Base-by-base conservation (phyloP, 768 basidiomycete species). In the Pleurotus tuoliensis region DNA sequence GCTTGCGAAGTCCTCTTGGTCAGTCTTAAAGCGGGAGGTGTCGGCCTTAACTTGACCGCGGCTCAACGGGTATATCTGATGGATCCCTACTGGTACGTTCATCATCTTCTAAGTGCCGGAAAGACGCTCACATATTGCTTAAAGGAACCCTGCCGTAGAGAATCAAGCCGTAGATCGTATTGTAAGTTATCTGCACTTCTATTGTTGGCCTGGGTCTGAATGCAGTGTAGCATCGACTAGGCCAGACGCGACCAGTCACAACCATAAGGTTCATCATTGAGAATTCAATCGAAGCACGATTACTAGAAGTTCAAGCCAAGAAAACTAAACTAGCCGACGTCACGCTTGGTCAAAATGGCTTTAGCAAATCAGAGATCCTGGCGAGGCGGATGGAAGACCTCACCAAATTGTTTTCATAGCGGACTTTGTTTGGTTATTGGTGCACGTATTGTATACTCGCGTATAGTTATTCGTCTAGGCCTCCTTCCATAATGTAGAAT, bases 91-190 rank as follows among this genome's bases (percentile, higher is more conserved):
- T 98, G 94, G 94, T 88, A 66, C 61, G 75, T 66, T 25, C 12
- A 22, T 4, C 4, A 9, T 16, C 16, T 12, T 34, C 11, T 11
- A 11, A 9, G 11, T 34, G 30, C 30, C 30, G 3, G 30, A 9
- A 8, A 34, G 8, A 9, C 30, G 11, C 30, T 9, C 30, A 34
- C 11, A 3, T 34, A 34, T 34, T 34, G 30, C 4, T 3, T 44
- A 5, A 62, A 94, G 92, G 94, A 97, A 97, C 64, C 94, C 94
- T 13, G 94, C 94, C 16, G 94, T 95, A 4, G 94, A 98, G 74
- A 94, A 97, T 66, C 96, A 98, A 72, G 96, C 95, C 16, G 92
- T 98, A 25, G 97, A 99, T 73, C 91, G 96, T 51, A 96, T 97
- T 61, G 94, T 97, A 64, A 71, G 7, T 44, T 41, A 43, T 12